Percentiles rank a stretch among this genome's conserved stretches.
phyloP scores from a whole-genome alignment of 1,284 basidiomycete genomes.

The Ganoderma sp. region DNA sequence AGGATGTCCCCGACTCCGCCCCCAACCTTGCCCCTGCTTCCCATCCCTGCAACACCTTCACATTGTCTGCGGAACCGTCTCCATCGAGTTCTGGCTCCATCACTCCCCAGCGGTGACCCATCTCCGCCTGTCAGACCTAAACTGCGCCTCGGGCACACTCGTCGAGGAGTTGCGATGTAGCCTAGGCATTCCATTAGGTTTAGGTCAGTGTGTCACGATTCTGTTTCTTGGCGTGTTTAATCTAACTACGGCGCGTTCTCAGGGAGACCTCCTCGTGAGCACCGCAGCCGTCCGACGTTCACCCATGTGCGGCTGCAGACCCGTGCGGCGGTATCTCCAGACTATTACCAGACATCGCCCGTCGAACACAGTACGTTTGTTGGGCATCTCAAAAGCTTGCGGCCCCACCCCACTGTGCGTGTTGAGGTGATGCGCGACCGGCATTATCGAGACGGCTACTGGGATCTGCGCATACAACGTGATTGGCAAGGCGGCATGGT shows the following conservation, averaged over 20 bases:
- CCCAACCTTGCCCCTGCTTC: constrained; percentile 11
- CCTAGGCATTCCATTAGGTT: background rate
- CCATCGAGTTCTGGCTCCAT: constrained; percentile 12
- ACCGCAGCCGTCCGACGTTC: background rate
- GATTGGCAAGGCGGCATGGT: constrained; percentile 7
- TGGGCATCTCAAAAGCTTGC: constrained; percentile 11
- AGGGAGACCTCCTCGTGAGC: background rate
- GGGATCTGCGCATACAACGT: constrained; percentile 11
- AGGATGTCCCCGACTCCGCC: background rate
- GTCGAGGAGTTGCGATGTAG: background rate
- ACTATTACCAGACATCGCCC: too few species aligned
- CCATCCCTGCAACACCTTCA: constrained; percentile 15
- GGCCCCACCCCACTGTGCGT: background rate
- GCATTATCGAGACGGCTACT: constrained; percentile 9
- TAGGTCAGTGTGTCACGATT: background rate
- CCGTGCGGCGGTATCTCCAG: background rate
- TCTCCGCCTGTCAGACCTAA: constrained; percentile 18
- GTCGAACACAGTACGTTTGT: constrained; percentile 6
- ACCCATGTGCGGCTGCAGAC: constrained; percentile 16
- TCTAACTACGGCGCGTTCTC: background rate
- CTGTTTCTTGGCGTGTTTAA: background rate
- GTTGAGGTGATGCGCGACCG: constrained; percentile 17
- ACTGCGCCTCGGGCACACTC: background rate
- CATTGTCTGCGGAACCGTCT: constrained; percentile 15
- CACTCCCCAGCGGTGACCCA: constrained; percentile 12